Evolutionary conservation across 768 basidiomycete genomes (phyloP).

Genomic region (Wakefieldia striispora): DNA sequence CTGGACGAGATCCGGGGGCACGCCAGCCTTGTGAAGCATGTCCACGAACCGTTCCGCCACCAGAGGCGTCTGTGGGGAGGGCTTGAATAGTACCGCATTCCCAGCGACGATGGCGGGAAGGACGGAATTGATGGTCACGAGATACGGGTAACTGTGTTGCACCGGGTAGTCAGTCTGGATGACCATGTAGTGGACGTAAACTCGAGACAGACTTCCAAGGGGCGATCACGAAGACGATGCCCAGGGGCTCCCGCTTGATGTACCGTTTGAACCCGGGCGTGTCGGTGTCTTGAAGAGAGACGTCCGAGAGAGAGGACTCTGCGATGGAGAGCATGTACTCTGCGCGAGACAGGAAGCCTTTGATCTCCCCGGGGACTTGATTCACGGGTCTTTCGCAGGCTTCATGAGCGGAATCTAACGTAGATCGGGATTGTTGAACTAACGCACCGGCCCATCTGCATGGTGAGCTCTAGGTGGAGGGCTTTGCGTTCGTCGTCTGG

Average conservation of each 20-base stretch:
- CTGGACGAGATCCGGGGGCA: conserved; percentile 72
- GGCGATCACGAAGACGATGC: conserved; percentile 83
- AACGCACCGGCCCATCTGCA: conserved; percentile 89
- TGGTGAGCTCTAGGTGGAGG: conserved; percentile 64
- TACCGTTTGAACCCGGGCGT: conserved; percentile 80
- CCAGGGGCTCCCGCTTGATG: conserved; percentile 81
- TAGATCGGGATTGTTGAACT: background rate
- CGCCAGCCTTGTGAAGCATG: conserved; percentile 71
- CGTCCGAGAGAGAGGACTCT: conserved; percentile 65
- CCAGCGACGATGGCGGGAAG: conserved; percentile 90
- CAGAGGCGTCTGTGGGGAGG: conserved; percentile 93
- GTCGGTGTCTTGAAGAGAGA: conserved; percentile 72
- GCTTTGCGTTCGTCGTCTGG: conserved; percentile 49
- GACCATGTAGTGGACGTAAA: background rate
- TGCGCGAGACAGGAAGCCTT: conserved; percentile 78
- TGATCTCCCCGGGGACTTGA: conserved; percentile 76
- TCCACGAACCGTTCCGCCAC: conserved; percentile 76
- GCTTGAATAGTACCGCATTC: conserved; percentile 90
- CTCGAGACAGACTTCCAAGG: conserved; percentile 82
- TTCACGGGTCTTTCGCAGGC: conserved; percentile 61
- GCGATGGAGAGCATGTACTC: conserved; percentile 87
- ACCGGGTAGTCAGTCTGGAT: background rate
- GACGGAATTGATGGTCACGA: conserved; percentile 87
- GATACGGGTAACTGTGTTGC: conserved; percentile 72
- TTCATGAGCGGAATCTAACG: background rate